These are phyloP conservation scores for Elasticomyces elasticus DNA, from an alignment of 495 filamentous ascomycete species.

Conservation along the genomic window DNA sequence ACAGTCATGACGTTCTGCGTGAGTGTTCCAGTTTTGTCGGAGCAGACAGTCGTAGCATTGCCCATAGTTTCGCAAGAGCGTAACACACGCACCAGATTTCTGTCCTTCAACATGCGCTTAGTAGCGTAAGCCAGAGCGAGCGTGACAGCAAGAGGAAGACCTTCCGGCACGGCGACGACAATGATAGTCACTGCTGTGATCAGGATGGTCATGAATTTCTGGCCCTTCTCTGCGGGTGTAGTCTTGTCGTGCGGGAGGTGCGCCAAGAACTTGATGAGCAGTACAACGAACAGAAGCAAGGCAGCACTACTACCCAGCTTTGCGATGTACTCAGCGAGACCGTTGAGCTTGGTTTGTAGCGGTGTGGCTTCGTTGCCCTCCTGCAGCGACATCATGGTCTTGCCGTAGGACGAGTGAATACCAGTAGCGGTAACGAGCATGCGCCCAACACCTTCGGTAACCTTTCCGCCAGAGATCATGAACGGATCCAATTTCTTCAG, in stretches of 20 bases:
- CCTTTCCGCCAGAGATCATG: constrained; percentile 84
- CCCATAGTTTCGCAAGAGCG: constrained; percentile 97
- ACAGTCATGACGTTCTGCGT: constrained; percentile 66
- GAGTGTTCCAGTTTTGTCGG: constrained; percentile 94
- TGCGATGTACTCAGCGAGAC: constrained; percentile 85
- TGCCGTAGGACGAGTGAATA: constrained; percentile 79
- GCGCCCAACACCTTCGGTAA: constrained; percentile 81
- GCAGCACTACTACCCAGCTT: constrained; percentile 82
- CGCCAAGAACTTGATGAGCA: constrained; percentile 82
- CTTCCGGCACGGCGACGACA: constrained; percentile 91
- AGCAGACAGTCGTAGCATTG: constrained; percentile 91
- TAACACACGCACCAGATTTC: constrained; percentile 83
- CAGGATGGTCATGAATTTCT: constrained; percentile 82
- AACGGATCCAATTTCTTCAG: constrained; percentile 86
- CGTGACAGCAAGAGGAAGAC: constrained; percentile 87
- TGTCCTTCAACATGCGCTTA: constrained; percentile 88
- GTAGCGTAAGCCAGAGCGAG: constrained; percentile 91
- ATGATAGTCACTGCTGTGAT: constrained; percentile 93
- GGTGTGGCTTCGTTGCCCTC: constrained; percentile 88
- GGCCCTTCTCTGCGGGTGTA: constrained; percentile 65
- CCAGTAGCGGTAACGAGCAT: constrained; percentile 83
- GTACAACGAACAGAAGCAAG: constrained; percentile 75
- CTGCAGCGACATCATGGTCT: constrained; percentile 86
- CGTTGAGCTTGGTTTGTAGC: constrained; percentile 85
- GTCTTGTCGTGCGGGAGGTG: constrained; percentile 46